phyloP scores from a whole-genome alignment of 1,284 basidiomycete genomes.

The Phylloboletellus chloephorus region DNA sequence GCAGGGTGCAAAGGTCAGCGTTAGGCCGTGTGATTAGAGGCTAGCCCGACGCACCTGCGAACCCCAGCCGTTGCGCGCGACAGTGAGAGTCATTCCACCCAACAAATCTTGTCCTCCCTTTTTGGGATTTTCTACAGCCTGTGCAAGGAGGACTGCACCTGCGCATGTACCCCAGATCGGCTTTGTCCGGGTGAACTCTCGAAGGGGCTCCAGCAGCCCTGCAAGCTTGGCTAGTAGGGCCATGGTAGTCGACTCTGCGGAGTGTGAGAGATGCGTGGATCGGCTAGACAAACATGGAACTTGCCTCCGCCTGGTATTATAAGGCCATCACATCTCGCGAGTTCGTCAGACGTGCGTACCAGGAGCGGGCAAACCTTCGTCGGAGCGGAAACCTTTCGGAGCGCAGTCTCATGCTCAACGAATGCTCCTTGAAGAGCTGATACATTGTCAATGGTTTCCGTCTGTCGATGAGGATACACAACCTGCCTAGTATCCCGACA shows the following conservation, averaged over 20 bases:
- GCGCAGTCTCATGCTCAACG: conserved; percentile 75
- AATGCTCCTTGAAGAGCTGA: conserved; percentile 92
- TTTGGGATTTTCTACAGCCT: conserved; percentile 72
- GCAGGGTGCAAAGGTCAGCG: conserved; percentile 1
- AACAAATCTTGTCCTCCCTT: conserved; percentile 86
- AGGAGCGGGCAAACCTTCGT: conserved; percentile 49
- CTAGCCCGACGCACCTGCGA: conserved; percentile 50
- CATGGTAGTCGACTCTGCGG: conserved; percentile 87
- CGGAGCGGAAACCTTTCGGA: conserved; percentile 52
- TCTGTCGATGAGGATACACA: background rate
- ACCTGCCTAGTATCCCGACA: conserved; percentile 30
- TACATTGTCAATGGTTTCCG: conserved; percentile 3
- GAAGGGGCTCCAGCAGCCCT: conserved; percentile 77
- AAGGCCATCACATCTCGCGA: conserved; percentile 75
- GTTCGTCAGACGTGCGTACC: conserved; percentile 75
- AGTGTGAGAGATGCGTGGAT: conserved; percentile 5
- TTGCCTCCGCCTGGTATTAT: conserved; percentile 88
- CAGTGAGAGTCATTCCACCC: conserved; percentile 75
- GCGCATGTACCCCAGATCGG: conserved; percentile 97
- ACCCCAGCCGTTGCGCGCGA: conserved; percentile 89
- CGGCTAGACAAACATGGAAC: conserved; percentile 14
- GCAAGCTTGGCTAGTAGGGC: conserved; percentile 77
- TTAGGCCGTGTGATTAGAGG: background rate
- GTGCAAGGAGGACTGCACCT: conserved; percentile 87
- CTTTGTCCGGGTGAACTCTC: conserved; percentile 60